A percentile compares a stretch with the other conserved stretches of the same genome.
Conservation (phyloP, 768 basidiomycete genomes). For the Steccherinum ochraceum region DNA sequence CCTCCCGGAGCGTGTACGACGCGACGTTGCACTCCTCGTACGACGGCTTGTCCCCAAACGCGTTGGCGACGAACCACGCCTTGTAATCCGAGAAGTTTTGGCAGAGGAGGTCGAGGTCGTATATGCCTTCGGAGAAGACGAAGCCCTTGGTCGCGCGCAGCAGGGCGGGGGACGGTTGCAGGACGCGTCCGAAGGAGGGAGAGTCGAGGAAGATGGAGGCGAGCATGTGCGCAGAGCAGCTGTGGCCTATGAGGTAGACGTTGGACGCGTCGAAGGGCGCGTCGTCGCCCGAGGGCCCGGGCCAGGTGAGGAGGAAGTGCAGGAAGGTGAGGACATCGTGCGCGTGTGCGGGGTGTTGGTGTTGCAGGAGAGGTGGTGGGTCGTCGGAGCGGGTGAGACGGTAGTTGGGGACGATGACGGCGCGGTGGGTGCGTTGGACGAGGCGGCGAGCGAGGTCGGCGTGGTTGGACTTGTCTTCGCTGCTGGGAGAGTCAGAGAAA, state of each 20-base stretch:
- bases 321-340: constrained; percentile 60
- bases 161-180: constrained; percentile 39
- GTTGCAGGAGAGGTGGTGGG: too few species aligned
- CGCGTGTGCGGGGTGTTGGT: constrained; percentile 68
- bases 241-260: constrained; percentile 69
- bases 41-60: constrained; percentile 48
- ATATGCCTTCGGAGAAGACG: constrained; percentile 71
- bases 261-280: constrained; percentile 31
- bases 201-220: constrained; percentile 56
- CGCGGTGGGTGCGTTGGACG: constrained; percentile 38
- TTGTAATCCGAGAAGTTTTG: constrained; percentile 60
- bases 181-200: constrained; percentile 21
- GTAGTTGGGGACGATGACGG: constrained; percentile 76
- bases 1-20: constrained; percentile 31
- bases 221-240: constrained; percentile 80
- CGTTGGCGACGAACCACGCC: constrained; percentile 58
- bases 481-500: too few species aligned
- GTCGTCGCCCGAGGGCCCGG: constrained; percentile 24
- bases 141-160: constrained; percentile 45
- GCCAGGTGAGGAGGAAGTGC: constrained; percentile 46
- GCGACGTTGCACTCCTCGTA: constrained; percentile 46
- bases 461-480: constrained; percentile 70
- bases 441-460: constrained; percentile 46
- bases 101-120: constrained; percentile 63
- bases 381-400: constrained; percentile 49